Evolutionary conservation across 495 filamentous ascomycete genomes (phyloP), one percentile per base, ranked within the genome.

Genomic region (Hypoxylon lienhwacheense): DNA sequence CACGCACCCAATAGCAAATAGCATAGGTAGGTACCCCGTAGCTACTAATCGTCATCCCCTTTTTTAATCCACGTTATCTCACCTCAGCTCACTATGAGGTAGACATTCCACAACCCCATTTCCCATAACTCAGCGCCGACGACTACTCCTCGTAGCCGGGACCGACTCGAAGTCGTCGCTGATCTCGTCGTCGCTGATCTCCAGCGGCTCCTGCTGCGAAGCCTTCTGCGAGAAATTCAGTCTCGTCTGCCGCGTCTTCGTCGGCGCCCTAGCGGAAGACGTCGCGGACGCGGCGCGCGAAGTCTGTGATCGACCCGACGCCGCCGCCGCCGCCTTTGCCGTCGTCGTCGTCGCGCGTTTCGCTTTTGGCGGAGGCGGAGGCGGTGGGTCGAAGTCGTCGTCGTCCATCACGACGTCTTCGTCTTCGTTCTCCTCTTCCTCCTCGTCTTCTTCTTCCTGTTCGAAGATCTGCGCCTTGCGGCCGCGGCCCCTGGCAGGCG

Each of bases 171-270:
- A 93, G 73, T 96, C 90, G 47, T 86, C 85, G 1, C 81, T 84
- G 4, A 90, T 89, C 49, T 87, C 87, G 60, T 90, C 88, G 55
- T 88, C 87, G 52, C 89, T 83, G 48, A 86, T 79, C 58, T 85
- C 77, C 64, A 69, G 68, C 46, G 63, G 58, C n/a, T 62, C 72
- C 69, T 71, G 72, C 67, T 70, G 68, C 33, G 64, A 33, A 63
- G 66, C 70, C 59, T 66, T 73, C 59, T 81, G 79, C 5, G 82
- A 81, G 64, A 96, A 96, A 63, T 79, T 85, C 12, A 96, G 70
- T 8, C 75, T 91, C 1, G 87, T 81, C 68, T 97, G 91, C 35
- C 77, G 61, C 11, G 66, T 60, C 35, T 73, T 70, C 26, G 61
- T 60, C 12, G 63, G 48, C 12, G 46, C 39, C n/a, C 45, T 53